Evolutionary conservation across 2,329 filamentous ascomycete species (phyloP), one percentile per base, ranked within the genome.

Genomic region (Fusarium humuli): DNA sequence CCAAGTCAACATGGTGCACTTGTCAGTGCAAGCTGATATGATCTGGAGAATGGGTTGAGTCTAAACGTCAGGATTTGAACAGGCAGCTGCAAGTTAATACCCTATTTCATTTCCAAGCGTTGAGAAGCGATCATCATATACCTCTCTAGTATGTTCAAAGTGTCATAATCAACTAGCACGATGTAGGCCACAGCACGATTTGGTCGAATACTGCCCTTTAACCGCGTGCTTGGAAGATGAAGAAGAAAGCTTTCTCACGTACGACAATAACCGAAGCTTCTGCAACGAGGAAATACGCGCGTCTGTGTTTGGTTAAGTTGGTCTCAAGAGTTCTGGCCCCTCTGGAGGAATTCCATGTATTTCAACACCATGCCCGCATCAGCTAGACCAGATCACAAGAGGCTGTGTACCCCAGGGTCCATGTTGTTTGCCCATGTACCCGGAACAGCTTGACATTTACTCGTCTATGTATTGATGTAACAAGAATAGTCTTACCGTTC

Each of bases 261-360:
- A 40, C 18, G 25, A 27, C 22, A 20, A 23, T 18, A 20, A 45
- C n/a, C 5, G 34, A 37, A n/a, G 34, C 23, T 30, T 27, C 18
- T 42, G 29, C 45, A 40, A 13, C 25, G 25, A 45, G 29, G 11
- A 57, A n/a, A 14, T 7, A 20, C 11, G 6, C 16, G 27, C 45
- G 25, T 44, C 40, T 32, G 23, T 54, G 40, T 34, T 57, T 55
- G 57, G 49, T 18, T 32, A 30, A n/a, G 20, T 22, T 47, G 22
- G 54, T 52, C 44, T 16, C 53, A 41, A 40, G 23, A 44, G 67
- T 63, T 74, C 59, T 73, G 53, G 71, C 65, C 61, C 49, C 47
- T 55, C 18, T 3, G 45, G 60, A 63, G 49, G 50, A 61, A 71
- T 73, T 67, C 50, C 52, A 63, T 57, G 30, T 11, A 61, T 45